phyloP scores from a whole-genome alignment of 2,329 filamentous ascomycete species.

The Neurospora crassa region DNA sequence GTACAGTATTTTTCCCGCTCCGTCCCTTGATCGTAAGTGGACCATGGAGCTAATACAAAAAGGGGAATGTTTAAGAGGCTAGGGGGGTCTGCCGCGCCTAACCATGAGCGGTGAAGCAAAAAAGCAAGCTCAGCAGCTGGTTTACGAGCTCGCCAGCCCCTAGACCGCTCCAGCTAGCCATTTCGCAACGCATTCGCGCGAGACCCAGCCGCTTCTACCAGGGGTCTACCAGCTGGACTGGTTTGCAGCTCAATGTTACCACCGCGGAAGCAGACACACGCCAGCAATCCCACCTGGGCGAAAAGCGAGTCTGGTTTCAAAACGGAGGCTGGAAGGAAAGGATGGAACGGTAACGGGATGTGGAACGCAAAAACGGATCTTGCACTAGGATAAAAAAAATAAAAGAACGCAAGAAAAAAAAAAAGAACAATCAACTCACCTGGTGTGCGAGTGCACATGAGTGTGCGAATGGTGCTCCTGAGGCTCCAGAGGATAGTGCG shows the following conservation, averaged over 20 bases:
- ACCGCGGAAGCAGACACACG: background rate
- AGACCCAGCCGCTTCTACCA: background rate
- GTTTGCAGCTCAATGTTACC: background rate
- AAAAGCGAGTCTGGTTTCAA: constrained; percentile 46
- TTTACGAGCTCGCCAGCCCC: background rate
- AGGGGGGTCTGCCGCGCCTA: background rate
- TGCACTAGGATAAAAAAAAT: constrained; percentile 1
- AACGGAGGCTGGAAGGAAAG: constrained; percentile 26
- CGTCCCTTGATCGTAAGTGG: background rate
- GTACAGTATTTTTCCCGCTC: background rate
- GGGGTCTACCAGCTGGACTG: background rate
- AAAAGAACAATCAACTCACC: constrained; percentile 1
- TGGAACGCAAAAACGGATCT: constrained; percentile 10
- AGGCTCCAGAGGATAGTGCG: background rate
- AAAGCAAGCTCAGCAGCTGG: background rate
- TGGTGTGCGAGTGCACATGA: background rate
- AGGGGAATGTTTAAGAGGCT: background rate
- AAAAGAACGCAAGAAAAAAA: constrained; percentile 5
- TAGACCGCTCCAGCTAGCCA: background rate
- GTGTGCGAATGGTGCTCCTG: background rate
- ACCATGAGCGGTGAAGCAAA: constrained; percentile 1
- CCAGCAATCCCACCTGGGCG: background rate
- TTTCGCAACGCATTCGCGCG: background rate
- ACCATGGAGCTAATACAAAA: background rate
- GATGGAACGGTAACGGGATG: background rate